These are phyloP conservation scores for Curvularia lunata DNA, from an alignment of 2,329 filamentous ascomycete species.

Conservation along the genomic window DNA sequence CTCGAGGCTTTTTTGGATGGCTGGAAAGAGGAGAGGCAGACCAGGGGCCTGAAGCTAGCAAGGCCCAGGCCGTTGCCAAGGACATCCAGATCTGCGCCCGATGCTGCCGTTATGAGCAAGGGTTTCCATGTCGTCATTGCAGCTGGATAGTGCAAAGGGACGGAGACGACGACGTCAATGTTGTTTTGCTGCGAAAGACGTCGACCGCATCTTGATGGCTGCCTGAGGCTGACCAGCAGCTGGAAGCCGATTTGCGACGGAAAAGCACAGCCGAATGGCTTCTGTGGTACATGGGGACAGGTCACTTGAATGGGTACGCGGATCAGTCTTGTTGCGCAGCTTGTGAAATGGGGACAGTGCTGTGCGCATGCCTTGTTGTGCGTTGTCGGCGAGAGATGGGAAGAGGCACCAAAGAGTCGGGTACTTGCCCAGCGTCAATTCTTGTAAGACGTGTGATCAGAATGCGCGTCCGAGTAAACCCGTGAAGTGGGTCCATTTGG, in stretches of 20 bases:
- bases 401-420: background rate
- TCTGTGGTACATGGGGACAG: background rate
- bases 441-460: conserved; percentile 4
- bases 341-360: conserved; percentile 1
- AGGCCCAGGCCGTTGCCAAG: conserved; percentile 39
- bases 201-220: background rate
- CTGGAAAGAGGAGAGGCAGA: conserved; percentile 7
- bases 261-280: background rate
- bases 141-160: background rate
- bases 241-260: background rate
- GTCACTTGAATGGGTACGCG: conserved; percentile 1
- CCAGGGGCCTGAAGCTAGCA: conserved; percentile 5
- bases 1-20: conserved; percentile 4
- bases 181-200: background rate
- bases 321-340: conserved; percentile 6
- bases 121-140: conserved; percentile 28
- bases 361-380: conserved; percentile 4
- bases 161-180: too few species aligned
- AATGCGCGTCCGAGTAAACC: background rate
- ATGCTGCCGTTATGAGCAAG: conserved; percentile 8
- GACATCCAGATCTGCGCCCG: conserved; percentile 17
- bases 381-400: background rate
- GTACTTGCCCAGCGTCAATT: conserved; percentile 2
- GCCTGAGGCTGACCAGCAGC: background rate
- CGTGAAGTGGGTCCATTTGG: conserved; percentile 7